Evolutionary conservation across 257 asterid species (phyloP), one percentile per base, ranked within the genome.

Genomic region (Dorcoceras hygrometricum): DNA sequence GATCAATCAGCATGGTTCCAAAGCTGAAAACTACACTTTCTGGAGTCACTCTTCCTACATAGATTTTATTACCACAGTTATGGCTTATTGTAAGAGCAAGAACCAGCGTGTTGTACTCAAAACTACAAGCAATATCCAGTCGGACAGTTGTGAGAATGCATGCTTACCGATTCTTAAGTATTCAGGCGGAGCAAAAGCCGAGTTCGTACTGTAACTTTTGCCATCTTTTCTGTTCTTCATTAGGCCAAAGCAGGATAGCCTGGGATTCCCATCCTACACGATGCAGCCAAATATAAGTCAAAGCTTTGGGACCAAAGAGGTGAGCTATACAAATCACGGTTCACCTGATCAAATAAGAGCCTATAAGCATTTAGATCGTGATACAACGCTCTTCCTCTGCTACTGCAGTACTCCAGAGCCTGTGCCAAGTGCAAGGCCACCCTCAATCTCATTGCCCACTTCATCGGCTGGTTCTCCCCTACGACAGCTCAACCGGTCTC

Each of bases 151-250:
- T n/a, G 8, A 32, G 36, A 0, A 5, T 31, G 74, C 57, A 39
- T 46, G 36, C 39, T 25, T 74, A 84, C 88, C 90, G 50, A 88
- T 85, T 78, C 91, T 80, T 72, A 85, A 69, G 81, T 85, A 85
- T 71, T 85, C 91, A 3, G 90, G 90, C 29, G 88, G 90, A 69
- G 91, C 82, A 77, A 85, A 85, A 19, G 91, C 91, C 62, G 82
- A 73, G 81, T 85, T 85, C 43, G 91, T 85, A 66, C 88, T 85
- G 79, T 85, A 85, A 70, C 88, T 85, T 71, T 85, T 82, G 29
- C 91, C 91, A 43, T 85, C 91, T 65, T 86, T 72, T 36, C 91
- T 85, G 27, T 85, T 85, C 84, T 82, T 85, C 91, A 85, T 85
- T 61, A 85, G 73, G 65, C 91, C 91, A 55, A 82, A 85, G 75